Conservation (phyloP, 495 filamentous ascomycete genomes). For the Aspergillus affinis region DNA sequence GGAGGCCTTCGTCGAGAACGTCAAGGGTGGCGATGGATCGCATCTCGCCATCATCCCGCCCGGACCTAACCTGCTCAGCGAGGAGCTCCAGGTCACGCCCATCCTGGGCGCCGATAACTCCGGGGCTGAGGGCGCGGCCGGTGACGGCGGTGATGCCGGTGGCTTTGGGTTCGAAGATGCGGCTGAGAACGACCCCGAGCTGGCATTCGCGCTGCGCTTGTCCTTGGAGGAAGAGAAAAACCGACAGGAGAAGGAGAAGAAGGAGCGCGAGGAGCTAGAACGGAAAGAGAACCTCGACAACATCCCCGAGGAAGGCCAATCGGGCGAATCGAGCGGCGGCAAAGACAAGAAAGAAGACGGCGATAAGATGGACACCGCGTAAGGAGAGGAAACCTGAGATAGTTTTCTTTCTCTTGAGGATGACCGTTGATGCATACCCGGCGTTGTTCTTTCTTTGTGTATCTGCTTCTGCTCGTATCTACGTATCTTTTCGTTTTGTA, state of each 20-base stretch:
- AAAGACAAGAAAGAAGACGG: conserved; percentile 63
- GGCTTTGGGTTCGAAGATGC: conserved; percentile 55
- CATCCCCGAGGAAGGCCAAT: conserved; percentile 79
- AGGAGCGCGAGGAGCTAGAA: conserved; percentile 72
- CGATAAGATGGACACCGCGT: conserved; percentile 75
- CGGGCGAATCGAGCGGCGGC: conserved; percentile 58
- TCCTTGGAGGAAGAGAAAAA: conserved; percentile 98
- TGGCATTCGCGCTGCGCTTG: conserved; percentile 95
- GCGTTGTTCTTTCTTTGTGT: conserved; percentile 34
- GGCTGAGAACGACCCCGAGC: conserved; percentile 79
- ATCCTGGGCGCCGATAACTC: conserved; percentile 78
- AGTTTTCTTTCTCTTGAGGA: conserved; percentile 18
- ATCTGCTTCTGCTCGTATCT: conserved; percentile 7
- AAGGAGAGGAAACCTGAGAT: conserved; percentile 13
- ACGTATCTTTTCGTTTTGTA: conserved; percentile 19
- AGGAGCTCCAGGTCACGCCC: conserved; percentile 86
- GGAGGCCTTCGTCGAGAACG: conserved; percentile 85
- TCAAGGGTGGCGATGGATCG: conserved; percentile 86
- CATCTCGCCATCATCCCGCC: conserved; percentile 89
- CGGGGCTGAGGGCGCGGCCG: conserved; percentile 48
- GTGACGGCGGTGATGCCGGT: conserved; percentile 68
- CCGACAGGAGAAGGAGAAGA: conserved; percentile 79
- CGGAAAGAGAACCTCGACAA: conserved; percentile 67
- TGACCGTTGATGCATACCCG: conserved; percentile 46
- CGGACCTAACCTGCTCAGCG: conserved; percentile 84